Conservation (phyloP, 352 stramenopile genomes). For the Thalassiosira delicatula region DNA sequence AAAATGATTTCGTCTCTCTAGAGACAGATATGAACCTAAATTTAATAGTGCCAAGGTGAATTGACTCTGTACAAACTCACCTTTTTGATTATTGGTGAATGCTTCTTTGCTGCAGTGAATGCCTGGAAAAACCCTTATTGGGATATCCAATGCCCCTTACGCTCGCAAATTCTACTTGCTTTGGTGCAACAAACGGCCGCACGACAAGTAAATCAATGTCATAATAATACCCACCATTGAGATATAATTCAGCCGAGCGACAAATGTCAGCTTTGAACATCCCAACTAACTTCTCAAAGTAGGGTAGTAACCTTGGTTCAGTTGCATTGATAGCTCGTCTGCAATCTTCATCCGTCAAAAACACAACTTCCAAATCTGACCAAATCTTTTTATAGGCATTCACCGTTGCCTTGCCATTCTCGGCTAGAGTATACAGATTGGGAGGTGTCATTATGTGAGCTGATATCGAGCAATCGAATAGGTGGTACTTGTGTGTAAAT, state of each 20-base stretch:
- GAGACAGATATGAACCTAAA: too few species aligned
- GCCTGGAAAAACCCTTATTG: slow-evolving; percentile 46
- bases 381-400: slow-evolving; percentile 42
- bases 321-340: slow-evolving; percentile 33
- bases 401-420: slow-evolving; percentile 57
- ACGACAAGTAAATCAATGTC: slow-evolving; percentile 62
- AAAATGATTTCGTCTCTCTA: too few species aligned
- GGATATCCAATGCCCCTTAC: slow-evolving; percentile 30
- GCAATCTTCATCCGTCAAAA: slow-evolving; percentile 57
- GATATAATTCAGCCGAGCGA: slow-evolving; percentile 44
- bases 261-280: slow-evolving; percentile 65
- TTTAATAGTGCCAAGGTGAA: too few species aligned
- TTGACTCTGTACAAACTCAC: too few species aligned
- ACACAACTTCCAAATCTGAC: slow-evolving; percentile 49
- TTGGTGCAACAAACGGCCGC: slow-evolving; percentile 30
- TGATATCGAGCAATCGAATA: slow-evolving; percentile 44
- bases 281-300: slow-evolving; percentile 39
- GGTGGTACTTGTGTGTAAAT: slow-evolving; percentile 46
- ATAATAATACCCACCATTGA: slow-evolving; percentile 64
- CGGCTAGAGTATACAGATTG: slow-evolving; percentile 36
- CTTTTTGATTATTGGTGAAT: too few species aligned
- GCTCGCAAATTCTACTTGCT: slow-evolving; percentile 39
- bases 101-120: slow-evolving; percentile 39
- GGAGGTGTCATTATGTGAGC: slow-evolving; percentile 24
- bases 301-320: slow-evolving; percentile 43